Evolutionary conservation across 306 rosid species (phyloP).

Genomic region (Prunus armeniaca): DNA sequence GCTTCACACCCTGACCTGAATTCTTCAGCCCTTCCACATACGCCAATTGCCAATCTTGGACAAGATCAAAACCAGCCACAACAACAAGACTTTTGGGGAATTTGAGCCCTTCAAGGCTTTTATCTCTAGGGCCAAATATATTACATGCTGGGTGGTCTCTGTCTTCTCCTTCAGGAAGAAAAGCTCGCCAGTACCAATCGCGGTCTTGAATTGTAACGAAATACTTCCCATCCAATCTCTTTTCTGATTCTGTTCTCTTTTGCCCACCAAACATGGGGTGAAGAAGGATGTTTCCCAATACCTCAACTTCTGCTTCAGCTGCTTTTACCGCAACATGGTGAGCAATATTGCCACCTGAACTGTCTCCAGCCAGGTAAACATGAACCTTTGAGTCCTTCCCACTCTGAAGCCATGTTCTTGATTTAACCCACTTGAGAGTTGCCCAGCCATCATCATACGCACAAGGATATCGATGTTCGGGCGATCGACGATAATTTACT

Average conservation of each 20-base stretch:
- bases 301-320: slow-evolving; percentile 61
- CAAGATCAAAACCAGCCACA: slow-evolving; percentile 87
- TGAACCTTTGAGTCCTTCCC: slow-evolving; percentile 73
- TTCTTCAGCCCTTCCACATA: slow-evolving; percentile 69
- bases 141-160: slow-evolving; percentile 89
- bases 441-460: slow-evolving; percentile 90
- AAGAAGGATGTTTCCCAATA: slow-evolving; percentile 80
- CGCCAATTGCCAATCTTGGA: slow-evolving; percentile 86
- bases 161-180: slow-evolving; percentile 76
- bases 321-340: slow-evolving; percentile 76
- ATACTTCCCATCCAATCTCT: slow-evolving; percentile 71
- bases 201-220: slow-evolving; percentile 78
- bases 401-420: slow-evolving; percentile 78
- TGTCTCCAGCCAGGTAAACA: slow-evolving; percentile 80
- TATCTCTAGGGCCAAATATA: slow-evolving; percentile 67
- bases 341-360: slow-evolving; percentile 85
- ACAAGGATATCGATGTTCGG: slow-evolving; percentile 71
- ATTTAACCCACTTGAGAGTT: slow-evolving; percentile 74
- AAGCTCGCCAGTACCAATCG: slow-evolving; percentile 97
- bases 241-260: slow-evolving; percentile 60
- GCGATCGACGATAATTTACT: slow-evolving; percentile 79
- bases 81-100: slow-evolving; percentile 81
- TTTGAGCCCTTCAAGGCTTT: slow-evolving; percentile 47
- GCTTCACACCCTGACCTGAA: slow-evolving; percentile 56
- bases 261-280: slow-evolving; percentile 86